phyloP scores from a whole-genome alignment of 306 rosid species.

The Herpetospermum pedunculosum region DNA sequence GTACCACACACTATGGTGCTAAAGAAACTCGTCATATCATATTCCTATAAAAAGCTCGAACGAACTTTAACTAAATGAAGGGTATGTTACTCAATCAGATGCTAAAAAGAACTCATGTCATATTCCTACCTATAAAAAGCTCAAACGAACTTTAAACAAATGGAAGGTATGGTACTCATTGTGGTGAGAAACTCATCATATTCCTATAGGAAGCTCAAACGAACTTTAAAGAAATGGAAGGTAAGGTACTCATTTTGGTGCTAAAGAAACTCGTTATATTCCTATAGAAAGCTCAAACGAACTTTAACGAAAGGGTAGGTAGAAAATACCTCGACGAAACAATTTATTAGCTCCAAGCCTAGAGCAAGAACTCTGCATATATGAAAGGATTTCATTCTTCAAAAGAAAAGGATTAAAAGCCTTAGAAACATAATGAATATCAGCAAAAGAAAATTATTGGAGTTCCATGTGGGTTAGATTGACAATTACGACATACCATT shows the following conservation, averaged over 20 bases:
- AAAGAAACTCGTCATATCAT: neutral
- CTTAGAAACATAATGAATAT: too few species aligned
- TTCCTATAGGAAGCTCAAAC: too few species aligned
- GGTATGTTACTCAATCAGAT: too few species aligned
- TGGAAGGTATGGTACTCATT: neutral
- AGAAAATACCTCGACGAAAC: neutral
- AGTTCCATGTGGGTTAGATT: neutral
- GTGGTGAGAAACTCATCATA: too few species aligned
- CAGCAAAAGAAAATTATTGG: too few species aligned
- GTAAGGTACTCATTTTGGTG: neutral
- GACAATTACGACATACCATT: neutral
- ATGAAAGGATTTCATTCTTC: neutral
- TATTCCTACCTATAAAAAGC: too few species aligned
- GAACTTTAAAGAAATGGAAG: neutral
- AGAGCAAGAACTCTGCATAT: neutral
- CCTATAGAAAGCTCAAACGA: neutral
- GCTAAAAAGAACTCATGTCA: too few species aligned
- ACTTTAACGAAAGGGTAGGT: neutral
- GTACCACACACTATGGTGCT: neutral
- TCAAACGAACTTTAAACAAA: neutral
- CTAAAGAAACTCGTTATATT: neutral
- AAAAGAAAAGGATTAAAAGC: neutral
- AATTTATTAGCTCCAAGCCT: neutral
- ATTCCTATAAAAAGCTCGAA: neutral
- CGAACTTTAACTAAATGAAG: too few species aligned